A percentile compares a stretch with the other conserved stretches of the same genome.
Evolutionary conservation across 768 basidiomycete species (phyloP).

Genomic region (Suillus ampliporus): DNA sequence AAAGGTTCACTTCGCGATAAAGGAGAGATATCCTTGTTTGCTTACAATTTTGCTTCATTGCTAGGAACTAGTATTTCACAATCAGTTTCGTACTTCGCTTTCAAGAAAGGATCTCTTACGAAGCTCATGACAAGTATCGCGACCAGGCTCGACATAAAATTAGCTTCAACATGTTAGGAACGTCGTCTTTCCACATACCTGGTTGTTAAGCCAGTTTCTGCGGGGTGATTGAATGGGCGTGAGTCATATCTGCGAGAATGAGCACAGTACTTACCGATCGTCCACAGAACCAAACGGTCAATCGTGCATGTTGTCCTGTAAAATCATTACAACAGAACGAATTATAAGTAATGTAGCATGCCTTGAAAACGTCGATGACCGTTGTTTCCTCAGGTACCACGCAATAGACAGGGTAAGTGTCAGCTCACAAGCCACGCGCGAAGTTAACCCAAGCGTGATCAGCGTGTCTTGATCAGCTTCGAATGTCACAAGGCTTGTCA

Average conservation of each 20-base stretch:
- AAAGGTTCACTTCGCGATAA: neutral
- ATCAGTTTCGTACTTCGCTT: neutral
- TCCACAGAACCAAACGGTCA: slow-evolving; percentile 9
- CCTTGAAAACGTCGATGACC: neutral
- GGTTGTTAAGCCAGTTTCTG: slow-evolving; percentile 11
- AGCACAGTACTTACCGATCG: slow-evolving; percentile 2
- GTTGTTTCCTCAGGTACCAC: slow-evolving; percentile 8
- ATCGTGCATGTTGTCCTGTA: slow-evolving; percentile 1
- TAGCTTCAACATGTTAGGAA: neutral
- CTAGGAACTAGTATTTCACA: neutral
- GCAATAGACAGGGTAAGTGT: neutral
- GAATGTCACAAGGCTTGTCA: neutral
- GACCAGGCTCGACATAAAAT: neutral
- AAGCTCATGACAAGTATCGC: neutral
- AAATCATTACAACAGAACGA: neutral
- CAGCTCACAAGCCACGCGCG: slow-evolving; percentile 5
- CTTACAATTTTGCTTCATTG: slow-evolving; percentile 5
- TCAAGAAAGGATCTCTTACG: neutral
- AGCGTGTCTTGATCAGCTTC: neutral
- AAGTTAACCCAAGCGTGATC: slow-evolving; percentile 5
- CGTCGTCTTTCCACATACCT: slow-evolving; percentile 1
- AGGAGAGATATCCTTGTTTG: neutral
- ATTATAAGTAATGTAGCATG: neutral
- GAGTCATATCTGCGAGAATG: neutral
- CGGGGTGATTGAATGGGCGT: neutral